Evolutionary conservation across 2,329 filamentous ascomycete species (phyloP).

Genomic region (Diaporthe ilicicola): DNA sequence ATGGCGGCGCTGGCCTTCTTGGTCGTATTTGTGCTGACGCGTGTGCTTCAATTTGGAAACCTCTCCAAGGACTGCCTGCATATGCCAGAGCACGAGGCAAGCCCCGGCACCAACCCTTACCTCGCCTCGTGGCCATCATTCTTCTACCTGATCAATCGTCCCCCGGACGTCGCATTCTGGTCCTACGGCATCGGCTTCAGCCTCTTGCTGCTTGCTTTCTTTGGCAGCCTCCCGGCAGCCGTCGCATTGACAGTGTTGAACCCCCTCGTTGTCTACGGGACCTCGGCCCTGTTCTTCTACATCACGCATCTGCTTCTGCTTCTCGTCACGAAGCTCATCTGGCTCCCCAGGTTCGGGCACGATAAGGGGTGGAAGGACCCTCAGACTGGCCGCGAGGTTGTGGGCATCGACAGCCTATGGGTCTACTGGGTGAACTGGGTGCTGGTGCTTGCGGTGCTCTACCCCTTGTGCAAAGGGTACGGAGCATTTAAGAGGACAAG

Average conservation of each 20-base stretch:
- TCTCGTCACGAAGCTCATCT: constrained; percentile 38
- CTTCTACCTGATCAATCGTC: constrained; percentile 57
- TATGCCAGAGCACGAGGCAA: constrained; percentile 46
- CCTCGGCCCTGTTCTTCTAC: constrained; percentile 57
- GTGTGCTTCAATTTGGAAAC: constrained; percentile 52
- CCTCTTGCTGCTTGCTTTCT: constrained; percentile 49
- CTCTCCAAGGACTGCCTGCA: constrained; percentile 53
- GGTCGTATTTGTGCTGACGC: constrained; percentile 51
- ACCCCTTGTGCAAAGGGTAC: constrained; percentile 53
- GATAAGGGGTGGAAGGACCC: constrained; percentile 41
- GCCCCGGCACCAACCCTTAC: constrained; percentile 49
- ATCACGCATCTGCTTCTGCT: constrained; percentile 48
- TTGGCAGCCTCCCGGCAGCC: constrained; percentile 44
- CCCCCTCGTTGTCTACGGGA: constrained; percentile 53
- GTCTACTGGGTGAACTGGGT: constrained; percentile 49
- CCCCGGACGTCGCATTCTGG: constrained; percentile 56
- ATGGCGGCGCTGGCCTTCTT: constrained; percentile 43
- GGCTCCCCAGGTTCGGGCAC: constrained; percentile 46
- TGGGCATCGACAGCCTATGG: constrained; percentile 49
- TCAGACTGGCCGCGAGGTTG: constrained; percentile 37
- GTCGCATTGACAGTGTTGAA: constrained; percentile 42
- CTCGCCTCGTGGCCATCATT: constrained; percentile 51
- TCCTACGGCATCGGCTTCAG: constrained; percentile 50
- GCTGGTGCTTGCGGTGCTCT: constrained; percentile 47
- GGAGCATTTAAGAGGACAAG: constrained; percentile 52